These are phyloP conservation scores for Acanthochlamys bracteata DNA, from an alignment of 106 monocot genomes.

Conservation along the genomic window DNA sequence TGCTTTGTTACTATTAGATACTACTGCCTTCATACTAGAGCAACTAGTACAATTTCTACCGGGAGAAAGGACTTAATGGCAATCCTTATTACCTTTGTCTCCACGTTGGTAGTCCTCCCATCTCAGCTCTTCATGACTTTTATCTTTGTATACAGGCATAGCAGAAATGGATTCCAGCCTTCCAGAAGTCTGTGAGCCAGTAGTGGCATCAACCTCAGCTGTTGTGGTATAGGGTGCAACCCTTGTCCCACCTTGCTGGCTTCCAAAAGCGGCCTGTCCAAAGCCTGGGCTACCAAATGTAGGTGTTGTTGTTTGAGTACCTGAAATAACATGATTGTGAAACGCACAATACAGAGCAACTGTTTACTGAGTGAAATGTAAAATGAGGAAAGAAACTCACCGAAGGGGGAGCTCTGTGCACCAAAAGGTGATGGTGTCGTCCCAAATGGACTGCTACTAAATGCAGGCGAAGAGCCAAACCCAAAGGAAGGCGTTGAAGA, in stretches of 20 bases:
- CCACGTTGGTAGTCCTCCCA: constrained; percentile 99
- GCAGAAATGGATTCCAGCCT: constrained; percentile 96
- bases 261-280: constrained; percentile 57
- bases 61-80: not conserved
- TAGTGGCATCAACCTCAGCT: constrained; percentile 45
- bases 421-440: constrained; percentile 53
- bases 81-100: constrained; percentile 60
- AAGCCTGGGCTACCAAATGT: constrained; percentile 66
- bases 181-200: constrained; percentile 42
- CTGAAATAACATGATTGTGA: constrained; percentile 13
- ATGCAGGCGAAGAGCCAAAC: constrained; percentile 39
- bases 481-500: constrained; percentile 23
- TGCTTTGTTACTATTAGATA: too few relatives aligned
- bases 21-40: too few relatives aligned
- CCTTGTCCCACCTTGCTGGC: constrained; percentile 66
- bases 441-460: constrained; percentile 68
- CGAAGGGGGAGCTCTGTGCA: constrained; percentile 63
- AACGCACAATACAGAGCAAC: not conserved
- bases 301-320: constrained; percentile 56
- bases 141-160: constrained; percentile 91
- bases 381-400: constrained; percentile 25
- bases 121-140: constrained; percentile 91
- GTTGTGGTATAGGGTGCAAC: constrained; percentile 54
- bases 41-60: not conserved
- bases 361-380: not conserved